These are phyloP conservation scores for Acephala macrosclerotiorum DNA, from an alignment of 2,329 filamentous ascomycete genomes.

Conservation along the genomic window DNA sequence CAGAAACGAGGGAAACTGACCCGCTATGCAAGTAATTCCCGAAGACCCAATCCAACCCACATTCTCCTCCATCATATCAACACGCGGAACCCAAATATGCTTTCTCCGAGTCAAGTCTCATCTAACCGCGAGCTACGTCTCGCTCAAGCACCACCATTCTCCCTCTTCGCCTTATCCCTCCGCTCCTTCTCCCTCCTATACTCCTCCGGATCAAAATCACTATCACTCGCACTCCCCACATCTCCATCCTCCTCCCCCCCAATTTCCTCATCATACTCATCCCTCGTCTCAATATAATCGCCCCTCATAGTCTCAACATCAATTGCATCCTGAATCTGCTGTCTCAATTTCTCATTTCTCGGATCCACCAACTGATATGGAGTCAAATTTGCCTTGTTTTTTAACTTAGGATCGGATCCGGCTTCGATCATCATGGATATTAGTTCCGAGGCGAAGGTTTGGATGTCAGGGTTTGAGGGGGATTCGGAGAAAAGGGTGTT, in stretches of 20 bases:
- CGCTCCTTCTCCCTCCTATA: constrained; percentile 65
- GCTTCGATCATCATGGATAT: constrained; percentile 86
- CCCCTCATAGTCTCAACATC: constrained; percentile 66
- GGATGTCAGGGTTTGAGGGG: constrained; percentile 51
- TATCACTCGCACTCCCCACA: constrained; percentile 68
- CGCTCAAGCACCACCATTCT: constrained; percentile 26
- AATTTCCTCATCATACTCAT: constrained; percentile 38
- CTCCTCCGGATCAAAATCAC: constrained; percentile 59
- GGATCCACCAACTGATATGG: constrained; percentile 78
- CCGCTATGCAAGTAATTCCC: constrained; percentile 7
- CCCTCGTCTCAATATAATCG: constrained; percentile 47
- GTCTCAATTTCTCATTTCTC: constrained; percentile 65
- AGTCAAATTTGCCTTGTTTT: constrained; percentile 78
- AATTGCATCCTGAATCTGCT: constrained; percentile 74
- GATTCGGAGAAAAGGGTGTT: constrained; percentile 54
- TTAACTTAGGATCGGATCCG: constrained; percentile 68
- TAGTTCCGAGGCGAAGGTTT: constrained; percentile 69
- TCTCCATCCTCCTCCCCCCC: constrained; percentile 58
- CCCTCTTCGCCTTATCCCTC: constrained; percentile 50
- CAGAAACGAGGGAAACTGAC: background rate
- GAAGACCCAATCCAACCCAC: background rate
- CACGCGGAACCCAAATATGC: background rate
- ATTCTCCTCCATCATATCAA: background rate
- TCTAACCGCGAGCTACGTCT: background rate
- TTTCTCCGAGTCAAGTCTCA: background rate